Conservation (phyloP, 208 protist species). For the Leishmania gerbilli region DNA sequence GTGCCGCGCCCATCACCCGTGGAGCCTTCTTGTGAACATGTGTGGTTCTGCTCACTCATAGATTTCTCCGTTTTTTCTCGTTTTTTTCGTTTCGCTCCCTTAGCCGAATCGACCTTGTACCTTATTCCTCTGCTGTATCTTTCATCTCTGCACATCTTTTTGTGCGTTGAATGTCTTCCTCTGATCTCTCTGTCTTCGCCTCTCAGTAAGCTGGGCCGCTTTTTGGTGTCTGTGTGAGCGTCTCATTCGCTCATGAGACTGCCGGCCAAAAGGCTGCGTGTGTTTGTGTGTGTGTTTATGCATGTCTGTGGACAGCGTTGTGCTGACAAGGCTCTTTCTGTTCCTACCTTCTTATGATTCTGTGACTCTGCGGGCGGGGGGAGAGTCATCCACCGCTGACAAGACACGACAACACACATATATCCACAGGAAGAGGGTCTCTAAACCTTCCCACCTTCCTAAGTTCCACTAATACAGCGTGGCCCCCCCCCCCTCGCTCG, state of each 20-base stretch:
- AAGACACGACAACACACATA: background rate
- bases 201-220: background rate
- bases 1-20: background rate
- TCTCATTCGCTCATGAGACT: background rate
- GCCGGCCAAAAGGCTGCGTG: background rate
- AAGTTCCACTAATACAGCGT: background rate
- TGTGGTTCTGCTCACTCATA: background rate
- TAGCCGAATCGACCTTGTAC: background rate
- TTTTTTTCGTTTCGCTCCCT: constrained; percentile 10
- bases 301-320: background rate
- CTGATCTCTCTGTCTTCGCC: background rate
- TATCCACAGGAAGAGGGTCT: background rate
- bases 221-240: background rate
- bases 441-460: background rate
- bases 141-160: background rate
- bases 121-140: background rate
- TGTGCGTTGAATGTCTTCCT: background rate
- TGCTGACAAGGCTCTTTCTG: background rate
- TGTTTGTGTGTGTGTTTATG: background rate
- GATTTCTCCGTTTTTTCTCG: background rate
- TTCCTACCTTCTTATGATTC: background rate
- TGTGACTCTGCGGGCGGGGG: background rate
- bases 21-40: background rate
- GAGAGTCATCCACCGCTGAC: background rate
- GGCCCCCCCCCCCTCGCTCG: background rate